Conservation (phyloP, 805 yeast genomes). For the Candida succiphila region DNA sequence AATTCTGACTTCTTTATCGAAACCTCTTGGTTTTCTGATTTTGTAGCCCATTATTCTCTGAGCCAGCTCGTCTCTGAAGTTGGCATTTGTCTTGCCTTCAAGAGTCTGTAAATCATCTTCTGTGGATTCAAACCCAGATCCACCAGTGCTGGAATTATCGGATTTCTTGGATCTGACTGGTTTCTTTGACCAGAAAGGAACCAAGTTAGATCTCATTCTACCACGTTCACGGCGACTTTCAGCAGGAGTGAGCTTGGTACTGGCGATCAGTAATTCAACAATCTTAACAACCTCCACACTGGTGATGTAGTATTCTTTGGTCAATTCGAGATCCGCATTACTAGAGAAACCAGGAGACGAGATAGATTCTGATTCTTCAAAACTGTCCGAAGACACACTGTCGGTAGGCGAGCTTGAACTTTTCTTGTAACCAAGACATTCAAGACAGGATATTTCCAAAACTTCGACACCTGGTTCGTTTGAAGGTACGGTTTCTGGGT, state of each 20-base stretch:
- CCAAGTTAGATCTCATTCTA: slow-evolving; percentile 55
- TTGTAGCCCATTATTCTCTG: slow-evolving; percentile 58
- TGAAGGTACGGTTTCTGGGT: slow-evolving; percentile 28
- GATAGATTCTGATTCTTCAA: slow-evolving; percentile 5
- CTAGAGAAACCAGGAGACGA: background rate
- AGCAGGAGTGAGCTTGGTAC: slow-evolving; percentile 31
- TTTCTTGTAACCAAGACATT: slow-evolving; percentile 24
- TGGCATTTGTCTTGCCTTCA: slow-evolving; percentile 17
- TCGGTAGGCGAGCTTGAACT: slow-evolving; percentile 6
- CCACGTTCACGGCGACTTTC: slow-evolving; percentile 56
- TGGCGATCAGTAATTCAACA: slow-evolving; percentile 51
- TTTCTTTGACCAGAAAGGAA: slow-evolving; percentile 56
- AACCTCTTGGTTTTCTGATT: slow-evolving; percentile 54
- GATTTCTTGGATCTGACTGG: slow-evolving; percentile 39
- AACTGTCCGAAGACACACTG: slow-evolving; percentile 14
- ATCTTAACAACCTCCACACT: slow-evolving; percentile 59
- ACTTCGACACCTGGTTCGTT: slow-evolving; percentile 33
- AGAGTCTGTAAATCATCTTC: background rate
- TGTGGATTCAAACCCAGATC: slow-evolving; percentile 4
- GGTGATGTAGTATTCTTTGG: slow-evolving; percentile 41
- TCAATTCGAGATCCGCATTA: slow-evolving; percentile 2
- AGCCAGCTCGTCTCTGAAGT: slow-evolving; percentile 44
- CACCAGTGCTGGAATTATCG: background rate
- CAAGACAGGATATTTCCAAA: slow-evolving; percentile 52
- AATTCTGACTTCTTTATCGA: slow-evolving; percentile 59